These are phyloP conservation scores for Tephrocybe sp. DNA, from an alignment of 768 basidiomycete genomes.

Conservation along the genomic window DNA sequence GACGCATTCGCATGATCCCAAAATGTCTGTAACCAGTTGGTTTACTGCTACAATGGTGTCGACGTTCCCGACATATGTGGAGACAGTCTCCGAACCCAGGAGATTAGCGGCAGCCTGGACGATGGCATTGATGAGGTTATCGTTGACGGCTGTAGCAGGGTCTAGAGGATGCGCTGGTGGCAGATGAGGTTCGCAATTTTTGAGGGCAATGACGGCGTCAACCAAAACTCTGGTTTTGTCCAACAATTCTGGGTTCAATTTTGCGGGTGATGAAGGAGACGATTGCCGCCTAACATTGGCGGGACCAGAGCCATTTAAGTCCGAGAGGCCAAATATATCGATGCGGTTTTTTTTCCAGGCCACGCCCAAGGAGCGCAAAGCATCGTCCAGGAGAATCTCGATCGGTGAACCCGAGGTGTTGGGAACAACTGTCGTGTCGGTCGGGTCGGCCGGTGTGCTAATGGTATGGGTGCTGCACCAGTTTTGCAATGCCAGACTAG, in stretches of 20 bases:
- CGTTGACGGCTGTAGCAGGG: neutral
- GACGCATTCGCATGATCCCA: constrained; percentile 12
- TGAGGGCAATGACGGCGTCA: constrained; percentile 18
- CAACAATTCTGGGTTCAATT: constrained; percentile 17
- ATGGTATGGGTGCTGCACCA: constrained; percentile 15
- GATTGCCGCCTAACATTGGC: constrained; percentile 4
- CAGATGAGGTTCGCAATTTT: constrained; percentile 10
- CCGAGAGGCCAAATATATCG: constrained; percentile 2
- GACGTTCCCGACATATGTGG: constrained; percentile 16
- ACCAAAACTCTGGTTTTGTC: constrained; percentile 17
- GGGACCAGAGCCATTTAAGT: constrained; percentile 7
- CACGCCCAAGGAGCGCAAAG: constrained; percentile 6
- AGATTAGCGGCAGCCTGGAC: constrained; percentile 16
- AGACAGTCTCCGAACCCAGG: constrained; percentile 17
- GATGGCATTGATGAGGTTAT: constrained; percentile 11
- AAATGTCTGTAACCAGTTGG: neutral
- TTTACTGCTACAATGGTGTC: constrained; percentile 10
- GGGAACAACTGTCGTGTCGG: constrained; percentile 1
- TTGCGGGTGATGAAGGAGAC: neutral
- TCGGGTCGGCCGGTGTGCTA: constrained; percentile 1
- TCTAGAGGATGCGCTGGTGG: neutral
- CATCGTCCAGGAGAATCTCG: constrained; percentile 10
- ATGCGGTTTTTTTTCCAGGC: constrained; percentile 7
- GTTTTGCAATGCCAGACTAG: constrained; percentile 11
- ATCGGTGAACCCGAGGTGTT: constrained; percentile 8